These are phyloP conservation scores for Neurospora hispaniola DNA, from an alignment of 495 filamentous ascomycete species.

Conservation along the genomic window DNA sequence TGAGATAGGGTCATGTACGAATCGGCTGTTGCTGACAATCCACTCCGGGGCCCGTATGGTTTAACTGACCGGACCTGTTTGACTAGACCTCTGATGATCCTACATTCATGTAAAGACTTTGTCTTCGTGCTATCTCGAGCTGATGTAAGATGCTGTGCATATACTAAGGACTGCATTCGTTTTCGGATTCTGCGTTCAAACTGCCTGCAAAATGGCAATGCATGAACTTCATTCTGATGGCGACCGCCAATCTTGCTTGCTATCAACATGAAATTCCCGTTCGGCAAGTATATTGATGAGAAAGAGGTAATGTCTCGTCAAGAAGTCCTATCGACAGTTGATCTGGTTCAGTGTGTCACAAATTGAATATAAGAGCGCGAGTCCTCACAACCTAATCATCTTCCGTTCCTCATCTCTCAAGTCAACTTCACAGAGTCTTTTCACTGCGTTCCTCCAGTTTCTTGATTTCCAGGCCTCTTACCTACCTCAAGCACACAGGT, in stretches of 20 bases:
- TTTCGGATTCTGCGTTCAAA: too few relatives aligned
- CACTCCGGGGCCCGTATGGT: not conserved
- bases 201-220: too few relatives aligned
- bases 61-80: not conserved
- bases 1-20: not conserved
- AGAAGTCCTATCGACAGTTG: not conserved
- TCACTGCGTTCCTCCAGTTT: not conserved
- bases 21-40: not conserved
- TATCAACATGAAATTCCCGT: not conserved
- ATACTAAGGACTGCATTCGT: too few relatives aligned
- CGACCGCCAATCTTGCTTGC: too few relatives aligned
- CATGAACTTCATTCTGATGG: too few relatives aligned
- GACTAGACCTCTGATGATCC: not conserved
- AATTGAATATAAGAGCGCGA: not conserved
- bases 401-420: not conserved
- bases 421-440: not conserved
- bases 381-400: not conserved
- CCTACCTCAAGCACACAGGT: not conserved
- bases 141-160: not conserved
- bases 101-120: not conserved
- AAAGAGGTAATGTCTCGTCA: not conserved
- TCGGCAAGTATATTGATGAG: not conserved
- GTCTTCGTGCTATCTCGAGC: not conserved
- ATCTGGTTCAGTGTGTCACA: not conserved
- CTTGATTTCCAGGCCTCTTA: not conserved